phyloP scores from a whole-genome alignment of 345 rosid genomes.

The Lumnitzera littorea region DNA sequence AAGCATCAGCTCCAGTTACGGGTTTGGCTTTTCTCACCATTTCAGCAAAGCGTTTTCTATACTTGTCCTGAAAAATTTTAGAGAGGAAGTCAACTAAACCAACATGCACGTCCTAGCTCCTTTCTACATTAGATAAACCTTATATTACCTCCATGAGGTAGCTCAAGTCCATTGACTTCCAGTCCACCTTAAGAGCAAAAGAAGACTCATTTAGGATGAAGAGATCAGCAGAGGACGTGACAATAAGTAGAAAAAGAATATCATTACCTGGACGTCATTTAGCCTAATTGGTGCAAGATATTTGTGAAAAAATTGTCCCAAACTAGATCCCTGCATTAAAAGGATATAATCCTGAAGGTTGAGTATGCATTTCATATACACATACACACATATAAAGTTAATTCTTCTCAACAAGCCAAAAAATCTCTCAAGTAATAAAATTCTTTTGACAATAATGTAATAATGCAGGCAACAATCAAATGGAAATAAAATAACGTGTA shows the following conservation, averaged over 20 bases:
- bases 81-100: constrained; percentile 3
- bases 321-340: constrained; percentile 75
- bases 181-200: constrained; percentile 55
- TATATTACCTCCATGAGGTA: constrained; percentile 73
- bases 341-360: background rate
- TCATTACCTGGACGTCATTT: constrained; percentile 70
- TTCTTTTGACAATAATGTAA: no score
- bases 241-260: constrained; percentile 1
- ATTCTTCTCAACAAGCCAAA: no score
- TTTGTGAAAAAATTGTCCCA: constrained; percentile 86
- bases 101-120: background rate
- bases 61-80: constrained; percentile 52
- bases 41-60: constrained; percentile 47
- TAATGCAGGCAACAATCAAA: no score
- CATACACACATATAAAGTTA: background rate
- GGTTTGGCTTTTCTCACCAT: constrained; percentile 64
- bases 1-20: constrained; percentile 57
- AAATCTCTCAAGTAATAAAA: no score
- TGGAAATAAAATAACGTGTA: no score
- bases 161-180: constrained; percentile 84
- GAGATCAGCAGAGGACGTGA: background rate
- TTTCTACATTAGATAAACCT: background rate
- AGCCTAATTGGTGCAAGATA: constrained; percentile 91
- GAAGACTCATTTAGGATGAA: background rate
- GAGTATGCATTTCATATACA: background rate